Evolutionary conservation across 179 eudicot species (phyloP), one percentile per base, ranked within the genome.

Genomic region (Drosera spatulata): DNA sequence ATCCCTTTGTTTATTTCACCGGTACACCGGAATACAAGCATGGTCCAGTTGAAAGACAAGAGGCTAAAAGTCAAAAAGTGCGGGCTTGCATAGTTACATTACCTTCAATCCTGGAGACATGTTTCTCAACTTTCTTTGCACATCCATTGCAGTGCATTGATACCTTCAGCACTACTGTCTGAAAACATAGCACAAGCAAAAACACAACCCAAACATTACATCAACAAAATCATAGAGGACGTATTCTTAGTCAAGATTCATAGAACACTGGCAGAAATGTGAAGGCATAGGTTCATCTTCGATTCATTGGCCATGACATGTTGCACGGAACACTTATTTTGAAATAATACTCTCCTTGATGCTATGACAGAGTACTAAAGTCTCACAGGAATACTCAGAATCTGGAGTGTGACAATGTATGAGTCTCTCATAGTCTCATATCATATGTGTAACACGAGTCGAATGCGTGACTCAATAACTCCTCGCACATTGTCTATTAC

Each of bases 131-230:
- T 71, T 73, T 76, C 64, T 72, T 85, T 74, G 98, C 98, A 68
- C 98, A 91, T 50, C 98, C 96, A 77, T 84, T 60, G 77, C 98
- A 91, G 59, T 91, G 98, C 91, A 91, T 91, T n/a, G 96, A 88
- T 55, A 91, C 98, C 69, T 81, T 91, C 70, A 91, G 65, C 62
- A 88, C 91, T 78, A 89, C 96, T 50, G 78, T 82, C 96, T 88
- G 53, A 69, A 75, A 3, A 6, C 42, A 47, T 72, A 47, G 45
- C 55, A 55, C 53, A 7, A 60, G 5, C 2, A 22, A 50, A 39
- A 13, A 3, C 10, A 40, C 11, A 42, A 40, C 50, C 41, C 37
- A 33, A 2, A 5, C 8, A n/a, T 10, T 13, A 45, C 8, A 12
- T 2, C 7, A 7, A 11, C 56, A 47, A 46, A 10, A 48, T 7